Percentiles rank a stretch among this genome's conserved stretches.
phyloP scores from a whole-genome alignment of 495 filamentous ascomycete genomes.

The Hypoxylon subgilvum region DNA sequence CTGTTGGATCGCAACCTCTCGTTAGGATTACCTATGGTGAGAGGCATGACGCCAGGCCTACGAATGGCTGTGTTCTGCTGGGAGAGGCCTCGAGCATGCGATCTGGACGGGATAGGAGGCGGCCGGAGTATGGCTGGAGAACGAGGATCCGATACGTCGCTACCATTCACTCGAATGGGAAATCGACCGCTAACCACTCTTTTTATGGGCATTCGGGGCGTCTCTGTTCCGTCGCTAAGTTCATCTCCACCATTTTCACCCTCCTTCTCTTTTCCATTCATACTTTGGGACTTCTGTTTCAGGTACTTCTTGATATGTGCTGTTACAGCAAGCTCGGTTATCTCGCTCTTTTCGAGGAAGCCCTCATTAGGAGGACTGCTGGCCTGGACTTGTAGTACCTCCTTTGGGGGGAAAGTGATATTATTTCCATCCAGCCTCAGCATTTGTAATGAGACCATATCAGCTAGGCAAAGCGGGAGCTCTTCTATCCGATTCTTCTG shows the following conservation, averaged over 20 bases:
- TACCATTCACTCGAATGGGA: conserved; percentile 76
- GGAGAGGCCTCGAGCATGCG: conserved; percentile 79
- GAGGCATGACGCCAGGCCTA: conserved; percentile 71
- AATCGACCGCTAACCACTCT: conserved; percentile 79
- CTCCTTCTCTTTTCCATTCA: conserved; percentile 57
- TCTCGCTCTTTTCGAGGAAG: conserved; percentile 54
- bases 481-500: conserved; percentile 85
- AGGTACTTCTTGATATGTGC: conserved; percentile 78
- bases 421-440: conserved; percentile 89
- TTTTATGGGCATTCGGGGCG: conserved; percentile 73
- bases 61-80: conserved; percentile 70
- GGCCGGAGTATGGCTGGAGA: conserved; percentile 70
- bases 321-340: conserved; percentile 70
- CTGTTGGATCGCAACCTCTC: conserved; percentile 90
- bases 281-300: conserved; percentile 59
- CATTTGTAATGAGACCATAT: conserved; percentile 86
- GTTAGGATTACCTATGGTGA: conserved; percentile 69
- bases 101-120: conserved; percentile 75
- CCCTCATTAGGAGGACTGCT: conserved; percentile 54
- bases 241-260: conserved; percentile 69
- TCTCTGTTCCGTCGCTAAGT: conserved; percentile 71
- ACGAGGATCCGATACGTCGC: conserved; percentile 60
- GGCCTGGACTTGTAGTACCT: conserved; percentile 58
- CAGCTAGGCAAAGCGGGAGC: conserved; percentile 79
- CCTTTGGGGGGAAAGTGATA: conserved; percentile 69